Percentiles rank a stretch among this genome's conserved stretches.
These are phyloP conservation scores for Debaryomyces psychrophilus DNA, from an alignment of 1,139 yeast species.

Conservation along the genomic window DNA sequence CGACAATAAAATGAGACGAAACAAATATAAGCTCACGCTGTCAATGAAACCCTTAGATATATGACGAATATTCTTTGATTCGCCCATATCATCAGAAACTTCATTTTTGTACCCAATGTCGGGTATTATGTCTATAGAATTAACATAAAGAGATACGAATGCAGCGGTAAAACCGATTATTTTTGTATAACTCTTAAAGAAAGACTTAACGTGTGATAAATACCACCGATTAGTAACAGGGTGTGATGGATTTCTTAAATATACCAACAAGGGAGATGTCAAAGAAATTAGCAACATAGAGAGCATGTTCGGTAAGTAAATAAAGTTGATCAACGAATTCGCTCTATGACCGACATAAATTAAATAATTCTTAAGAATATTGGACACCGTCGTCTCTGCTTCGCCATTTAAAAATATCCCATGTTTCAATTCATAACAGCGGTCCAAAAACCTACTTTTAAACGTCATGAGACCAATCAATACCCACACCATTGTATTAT, in stretches of 20 bases:
- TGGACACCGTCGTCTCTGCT: background rate
- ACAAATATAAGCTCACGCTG: constrained; percentile 37
- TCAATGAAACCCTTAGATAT: constrained; percentile 34
- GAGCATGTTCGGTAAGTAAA: constrained; percentile 41
- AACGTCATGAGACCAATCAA: constrained; percentile 26
- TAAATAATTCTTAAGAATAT: constrained; percentile 21
- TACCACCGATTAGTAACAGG: constrained; percentile 17
- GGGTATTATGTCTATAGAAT: constrained; percentile 31
- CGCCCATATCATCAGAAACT: constrained; percentile 17
- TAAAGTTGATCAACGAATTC: constrained; percentile 38
- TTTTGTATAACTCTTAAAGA: constrained; percentile 41
- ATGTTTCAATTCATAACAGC: constrained; percentile 32
- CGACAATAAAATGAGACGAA: constrained; percentile 39
- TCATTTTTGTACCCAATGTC: constrained; percentile 25
- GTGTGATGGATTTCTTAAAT: constrained; percentile 19
- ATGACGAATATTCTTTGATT: constrained; percentile 25
- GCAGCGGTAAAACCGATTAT: constrained; percentile 41
- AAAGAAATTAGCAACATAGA: constrained; percentile 40
- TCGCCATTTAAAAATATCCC: constrained; percentile 14
- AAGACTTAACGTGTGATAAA: constrained; percentile 26
- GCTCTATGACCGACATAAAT: constrained; percentile 30
- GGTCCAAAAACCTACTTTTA: constrained; percentile 30
- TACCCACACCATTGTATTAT: constrained; percentile 28
- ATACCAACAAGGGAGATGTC: constrained; percentile 36
- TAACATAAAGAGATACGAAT: constrained; percentile 30